Evolutionary conservation across 495 filamentous ascomycete genomes (phyloP).

Genomic region (Neurospora pannonica): DNA sequence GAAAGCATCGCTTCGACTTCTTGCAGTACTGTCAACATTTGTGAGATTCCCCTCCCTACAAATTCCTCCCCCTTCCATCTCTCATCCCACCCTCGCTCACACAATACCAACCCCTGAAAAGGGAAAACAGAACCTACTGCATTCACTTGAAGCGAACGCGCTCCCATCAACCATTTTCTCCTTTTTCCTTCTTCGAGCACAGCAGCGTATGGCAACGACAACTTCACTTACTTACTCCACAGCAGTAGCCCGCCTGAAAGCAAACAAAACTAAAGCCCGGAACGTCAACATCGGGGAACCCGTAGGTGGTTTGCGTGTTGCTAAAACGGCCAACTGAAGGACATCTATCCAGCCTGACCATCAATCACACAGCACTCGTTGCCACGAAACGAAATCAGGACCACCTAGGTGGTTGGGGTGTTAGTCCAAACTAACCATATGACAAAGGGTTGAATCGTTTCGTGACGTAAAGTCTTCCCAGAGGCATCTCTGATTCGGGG

Average conservation of each 20-base stretch:
- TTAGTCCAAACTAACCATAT: neutral
- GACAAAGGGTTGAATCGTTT: neutral
- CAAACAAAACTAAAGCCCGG: neutral
- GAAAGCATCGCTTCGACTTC: neutral
- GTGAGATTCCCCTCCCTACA: neutral
- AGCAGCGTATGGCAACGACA: neutral
- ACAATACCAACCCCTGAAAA: conserved; percentile 7
- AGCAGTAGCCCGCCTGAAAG: neutral
- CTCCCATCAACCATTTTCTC: neutral
- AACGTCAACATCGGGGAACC: neutral
- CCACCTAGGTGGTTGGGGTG: neutral
- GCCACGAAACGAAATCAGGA: neutral
- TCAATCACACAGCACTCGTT: neutral
- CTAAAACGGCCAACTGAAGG: neutral
- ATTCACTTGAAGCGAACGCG: neutral
- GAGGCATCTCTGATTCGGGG: neutral
- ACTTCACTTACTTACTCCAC: neutral
- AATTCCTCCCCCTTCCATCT: neutral
- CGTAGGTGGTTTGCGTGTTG: neutral
- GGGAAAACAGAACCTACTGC: neutral
- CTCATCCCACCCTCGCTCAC: neutral
- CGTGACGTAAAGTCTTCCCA: neutral
- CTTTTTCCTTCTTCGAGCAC: neutral
- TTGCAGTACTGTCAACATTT: neutral
- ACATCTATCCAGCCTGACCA: neutral